Evolutionary conservation across 495 filamentous ascomycete species (phyloP).

Genomic region (Xeromyces bisporus): DNA sequence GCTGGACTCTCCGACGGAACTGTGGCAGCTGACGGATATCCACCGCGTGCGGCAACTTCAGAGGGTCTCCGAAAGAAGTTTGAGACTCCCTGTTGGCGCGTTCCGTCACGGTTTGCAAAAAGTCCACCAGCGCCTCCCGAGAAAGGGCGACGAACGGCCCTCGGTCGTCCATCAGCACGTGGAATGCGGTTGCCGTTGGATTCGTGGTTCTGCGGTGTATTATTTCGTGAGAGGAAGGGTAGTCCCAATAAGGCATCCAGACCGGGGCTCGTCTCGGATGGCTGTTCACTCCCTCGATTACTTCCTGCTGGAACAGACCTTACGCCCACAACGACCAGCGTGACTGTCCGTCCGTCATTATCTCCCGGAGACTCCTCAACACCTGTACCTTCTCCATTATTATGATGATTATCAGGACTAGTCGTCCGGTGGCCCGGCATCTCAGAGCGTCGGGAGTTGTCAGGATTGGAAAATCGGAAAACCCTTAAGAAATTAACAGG

Average conservation of each 20-base stretch:
- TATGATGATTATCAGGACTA: constrained; percentile 5
- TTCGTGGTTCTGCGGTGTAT: constrained; percentile 25
- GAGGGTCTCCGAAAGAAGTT: constrained; percentile 20
- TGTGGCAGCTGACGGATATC: constrained; percentile 19
- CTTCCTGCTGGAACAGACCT: constrained; percentile 45
- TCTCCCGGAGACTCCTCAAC: constrained; percentile 29
- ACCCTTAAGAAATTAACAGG: constrained; percentile 44
- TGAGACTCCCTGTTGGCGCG: constrained; percentile 21
- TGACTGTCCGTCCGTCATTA: constrained; percentile 44
- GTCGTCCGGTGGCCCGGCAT: constrained; percentile 8
- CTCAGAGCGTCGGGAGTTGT: constrained; percentile 9
- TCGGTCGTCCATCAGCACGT: constrained; percentile 27
- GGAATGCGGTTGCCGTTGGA: constrained; percentile 15
- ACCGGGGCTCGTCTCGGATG: constrained; percentile 19
- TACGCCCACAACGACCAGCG: constrained; percentile 57
- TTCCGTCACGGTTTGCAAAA: constrained; percentile 27
- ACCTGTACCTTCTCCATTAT: constrained; percentile 17
- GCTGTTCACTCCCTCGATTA: constrained; percentile 28
- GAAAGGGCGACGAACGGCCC: constrained; percentile 33
- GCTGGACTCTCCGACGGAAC: constrained; percentile 39
- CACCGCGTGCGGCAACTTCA: constrained; percentile 17
- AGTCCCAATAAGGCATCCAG: constrained; percentile 32
- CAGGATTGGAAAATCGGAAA: constrained; percentile 42
- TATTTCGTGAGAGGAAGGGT: constrained; percentile 44
- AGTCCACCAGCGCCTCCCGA: constrained; percentile 27